These are phyloP conservation scores for Malus sylvestris DNA, from an alignment of 306 rosid species.

Conservation along the genomic window DNA sequence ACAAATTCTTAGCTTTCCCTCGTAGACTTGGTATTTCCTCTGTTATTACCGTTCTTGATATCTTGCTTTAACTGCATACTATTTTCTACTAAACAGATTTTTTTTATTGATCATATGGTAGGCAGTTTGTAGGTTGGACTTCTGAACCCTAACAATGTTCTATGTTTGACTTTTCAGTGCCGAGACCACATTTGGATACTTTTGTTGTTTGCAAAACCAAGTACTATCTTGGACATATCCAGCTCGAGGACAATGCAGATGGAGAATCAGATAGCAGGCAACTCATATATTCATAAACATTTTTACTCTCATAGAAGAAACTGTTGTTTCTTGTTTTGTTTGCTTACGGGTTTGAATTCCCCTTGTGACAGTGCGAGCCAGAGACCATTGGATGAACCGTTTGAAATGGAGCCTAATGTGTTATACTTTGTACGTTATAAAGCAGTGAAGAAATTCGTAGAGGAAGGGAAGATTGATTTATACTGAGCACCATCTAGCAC, in stretches of 20 bases:
- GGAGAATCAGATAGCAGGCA: conserved; percentile 69
- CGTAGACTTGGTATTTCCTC: neutral
- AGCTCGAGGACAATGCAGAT: conserved; percentile 63
- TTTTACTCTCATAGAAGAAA: neutral
- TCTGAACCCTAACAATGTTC: neutral
- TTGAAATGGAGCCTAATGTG: conserved; percentile 53
- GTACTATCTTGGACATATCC: conserved; percentile 71
- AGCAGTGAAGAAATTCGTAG: conserved; percentile 71
- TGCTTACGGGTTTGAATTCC: neutral
- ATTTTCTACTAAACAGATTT: neutral
- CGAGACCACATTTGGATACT: conserved; percentile 64
- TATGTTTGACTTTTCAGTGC: conserved; percentile 39
- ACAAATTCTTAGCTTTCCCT: neutral
- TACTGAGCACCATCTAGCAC: neutral
- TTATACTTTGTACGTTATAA: conserved; percentile 76
- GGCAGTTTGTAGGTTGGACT: neutral
- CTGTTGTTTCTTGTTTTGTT: neutral
- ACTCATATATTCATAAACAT: conserved; percentile 15
- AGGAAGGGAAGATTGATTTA: conserved; percentile 70
- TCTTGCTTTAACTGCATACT: neutral
- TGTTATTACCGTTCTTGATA: neutral
- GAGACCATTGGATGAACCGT: conserved; percentile 31
- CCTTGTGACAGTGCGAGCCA: conserved; percentile 24
- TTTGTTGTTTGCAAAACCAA: conserved; percentile 88
- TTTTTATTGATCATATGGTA: neutral